phyloP scores from a whole-genome alignment of 2,329 filamentous ascomycete genomes.

The Monosporascus sp. region DNA sequence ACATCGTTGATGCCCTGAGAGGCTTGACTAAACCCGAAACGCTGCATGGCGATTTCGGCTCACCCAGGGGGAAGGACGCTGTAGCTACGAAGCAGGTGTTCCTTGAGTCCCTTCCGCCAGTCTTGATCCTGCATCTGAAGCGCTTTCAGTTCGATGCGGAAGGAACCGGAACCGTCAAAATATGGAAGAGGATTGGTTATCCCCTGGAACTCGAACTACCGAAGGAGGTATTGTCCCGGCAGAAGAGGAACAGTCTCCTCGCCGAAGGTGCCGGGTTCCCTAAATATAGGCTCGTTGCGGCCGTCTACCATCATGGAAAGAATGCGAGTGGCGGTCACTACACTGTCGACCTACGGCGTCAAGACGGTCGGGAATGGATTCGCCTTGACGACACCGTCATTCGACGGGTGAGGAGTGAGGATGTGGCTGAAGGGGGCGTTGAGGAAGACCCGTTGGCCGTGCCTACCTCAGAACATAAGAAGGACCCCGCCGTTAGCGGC shows the following conservation, averaged over 20 bases:
- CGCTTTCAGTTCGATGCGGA: conserved; percentile 92
- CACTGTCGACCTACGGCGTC: conserved; percentile 91
- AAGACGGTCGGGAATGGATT: conserved; percentile 95
- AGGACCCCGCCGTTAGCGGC: conserved; percentile 33
- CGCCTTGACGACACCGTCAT: conserved; percentile 92
- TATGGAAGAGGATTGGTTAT: conserved; percentile 97
- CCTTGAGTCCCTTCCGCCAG: conserved; percentile 84
- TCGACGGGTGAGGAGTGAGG: conserved; percentile 76
- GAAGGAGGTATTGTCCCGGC: conserved; percentile 77
- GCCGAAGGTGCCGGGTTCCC: conserved; percentile 65
- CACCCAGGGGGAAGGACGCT: conserved; percentile 69
- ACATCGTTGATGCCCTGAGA: conserved; percentile 86
- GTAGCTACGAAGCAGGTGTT: conserved; percentile 90
- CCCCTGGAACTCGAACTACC: conserved; percentile 92
- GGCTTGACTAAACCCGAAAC: conserved; percentile 79
- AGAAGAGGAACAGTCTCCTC: conserved; percentile 62
- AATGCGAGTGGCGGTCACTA: conserved; percentile 96
- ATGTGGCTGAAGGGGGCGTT: conserved; percentile 79
- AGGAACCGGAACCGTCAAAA: conserved; percentile 82
- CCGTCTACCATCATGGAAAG: conserved; percentile 97
- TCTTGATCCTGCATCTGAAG: conserved; percentile 92
- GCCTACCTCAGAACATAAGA: conserved; percentile 60
- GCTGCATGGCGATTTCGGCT: conserved; percentile 79
- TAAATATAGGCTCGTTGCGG: conserved; percentile 79
- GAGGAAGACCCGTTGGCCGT: conserved; percentile 68